Evolutionary conservation across 1,284 basidiomycete species (phyloP), one percentile per base, ranked within the genome.

Genomic region (Ustilago crameri): DNA sequence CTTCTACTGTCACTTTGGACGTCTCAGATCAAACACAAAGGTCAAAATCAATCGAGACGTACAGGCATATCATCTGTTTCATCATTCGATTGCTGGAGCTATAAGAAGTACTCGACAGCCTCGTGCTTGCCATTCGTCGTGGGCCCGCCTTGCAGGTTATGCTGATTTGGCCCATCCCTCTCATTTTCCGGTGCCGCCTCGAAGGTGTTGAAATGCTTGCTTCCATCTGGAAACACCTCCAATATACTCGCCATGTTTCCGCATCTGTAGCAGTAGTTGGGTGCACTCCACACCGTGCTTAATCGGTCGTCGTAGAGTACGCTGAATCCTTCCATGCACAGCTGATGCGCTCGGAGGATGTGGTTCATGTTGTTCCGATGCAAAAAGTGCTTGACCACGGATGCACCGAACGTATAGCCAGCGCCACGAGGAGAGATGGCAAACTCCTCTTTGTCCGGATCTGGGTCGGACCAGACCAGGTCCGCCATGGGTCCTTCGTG

Each of bases 401-500:
- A 92, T 1, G 94, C 93, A 57, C 96, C 96, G 84, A 99, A 99
- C 0, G 96, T 99, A 84, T 98, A 99, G 2, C 96, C 96, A 3
- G 96, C 96, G 46, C 96, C 96, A 71, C 95, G 89, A 49, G 96
- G 95, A 58, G 93, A 96, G 84, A 98, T 98, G 40, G 95, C 95
- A 84, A 98, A 98, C 81, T 98, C 96, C 84, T 98, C 95, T 84
- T 98, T 98, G 84, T 98, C 95, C 43, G 93, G 90, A 86, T 99
- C 96, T 30, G 96, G 96, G 87, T 99, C 96, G 43, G 94, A 97
- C 96, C 96, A 99, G 2, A 99, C 96, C 23, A 99, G 88, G 87
- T 99, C 96, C n/a, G 95, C 95, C 94, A 99, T 98, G 5, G 96
- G 95, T 1, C 96, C 96, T 85, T 99, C 96, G 81, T 98, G 96